These are phyloP conservation scores for Lobulomyces angularis DNA, from an alignment of 192 early-diverging fungal species.

Conservation along the genomic window DNA sequence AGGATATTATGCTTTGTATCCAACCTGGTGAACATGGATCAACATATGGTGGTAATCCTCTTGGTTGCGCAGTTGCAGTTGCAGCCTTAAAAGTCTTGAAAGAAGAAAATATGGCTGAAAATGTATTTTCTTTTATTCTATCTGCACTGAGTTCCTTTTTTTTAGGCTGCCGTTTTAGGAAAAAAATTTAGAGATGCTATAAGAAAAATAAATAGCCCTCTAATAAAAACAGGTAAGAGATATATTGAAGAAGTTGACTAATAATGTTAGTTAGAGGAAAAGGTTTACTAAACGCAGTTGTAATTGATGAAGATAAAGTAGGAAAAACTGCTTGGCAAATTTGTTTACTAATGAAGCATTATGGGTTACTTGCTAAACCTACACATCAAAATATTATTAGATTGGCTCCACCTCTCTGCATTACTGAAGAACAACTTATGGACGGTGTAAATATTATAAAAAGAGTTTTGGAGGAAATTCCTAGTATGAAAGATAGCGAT, in stretches of 20 bases:
- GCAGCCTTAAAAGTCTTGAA: constrained; percentile 88
- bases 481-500: constrained; percentile 36
- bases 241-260: neutral
- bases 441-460: constrained; percentile 70
- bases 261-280: constrained; percentile 60
- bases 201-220: constrained; percentile 60
- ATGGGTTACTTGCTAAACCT: constrained; percentile 92
- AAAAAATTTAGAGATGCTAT: constrained; percentile 71
- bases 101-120: constrained; percentile 83
- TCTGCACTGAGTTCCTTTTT: no score
- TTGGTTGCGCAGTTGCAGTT: constrained; percentile 87
- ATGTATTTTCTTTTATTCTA: no score
- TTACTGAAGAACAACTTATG: constrained; percentile 81
- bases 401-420: constrained; percentile 87
- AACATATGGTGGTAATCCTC: constrained; percentile 95
- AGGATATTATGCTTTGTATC: constrained; percentile 66
- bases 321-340: constrained; percentile 96
- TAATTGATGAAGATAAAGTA: constrained; percentile 70
- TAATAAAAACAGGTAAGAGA: constrained; percentile 30
- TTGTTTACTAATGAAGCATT: constrained; percentile 82
- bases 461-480: constrained; percentile 60
- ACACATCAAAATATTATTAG: constrained; percentile 98
- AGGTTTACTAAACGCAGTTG: constrained; percentile 91
- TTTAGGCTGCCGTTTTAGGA: constrained; percentile 56
- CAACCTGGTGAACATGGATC: constrained; percentile 90